Base-by-base conservation (phyloP, 306 rosid genomes). In the Malus orientalis region DNA sequence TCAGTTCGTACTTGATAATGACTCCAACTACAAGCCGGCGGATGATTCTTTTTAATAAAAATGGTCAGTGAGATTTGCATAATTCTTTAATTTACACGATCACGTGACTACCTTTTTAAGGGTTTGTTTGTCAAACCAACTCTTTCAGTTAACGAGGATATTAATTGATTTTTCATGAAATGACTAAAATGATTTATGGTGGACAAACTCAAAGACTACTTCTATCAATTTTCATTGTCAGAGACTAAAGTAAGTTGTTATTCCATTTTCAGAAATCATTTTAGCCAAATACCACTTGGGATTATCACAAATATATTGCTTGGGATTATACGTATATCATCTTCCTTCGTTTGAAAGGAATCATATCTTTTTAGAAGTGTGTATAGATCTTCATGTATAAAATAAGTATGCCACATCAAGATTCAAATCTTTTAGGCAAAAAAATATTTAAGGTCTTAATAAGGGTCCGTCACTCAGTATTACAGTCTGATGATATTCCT, bases 381-480 rank as follows among this genome's bases (percentile, higher is more conserved):
- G 55, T 49, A 49, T 49, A 49, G 20, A 15, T 49, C 55, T 18
- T 14, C 55, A 2, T 5, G 55, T 49, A 40, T 40, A 49, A 49
- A 49, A 57, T 57, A 57, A n/a, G 61, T 22, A 9, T 57, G 27
- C 16, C 61, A 8, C 61, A 9, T 55, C 61, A 55, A 55, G 23
- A 55, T 19, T 55, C 60, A 55, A 55, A 55, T 54, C 60, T 3
- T 54, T 6, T 6, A 19, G 59, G 22, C 4, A 0, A 55, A 55
- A 55, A 19, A 55, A 55, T 8, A 55, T 55, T 55, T 10, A 55
- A 55, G 25, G 25, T n/a, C 61, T 9, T 36, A 36, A 36, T 36
- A 36, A 36, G 9, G 40, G 9, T 0, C 2, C 2, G 0, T 0
- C 0, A 36, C 2, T 6, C 9, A 36, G 0, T 36, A 36, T 0